These are phyloP conservation scores for Solanum medicagineum DNA, from an alignment of 257 asterid species.

Conservation along the genomic window DNA sequence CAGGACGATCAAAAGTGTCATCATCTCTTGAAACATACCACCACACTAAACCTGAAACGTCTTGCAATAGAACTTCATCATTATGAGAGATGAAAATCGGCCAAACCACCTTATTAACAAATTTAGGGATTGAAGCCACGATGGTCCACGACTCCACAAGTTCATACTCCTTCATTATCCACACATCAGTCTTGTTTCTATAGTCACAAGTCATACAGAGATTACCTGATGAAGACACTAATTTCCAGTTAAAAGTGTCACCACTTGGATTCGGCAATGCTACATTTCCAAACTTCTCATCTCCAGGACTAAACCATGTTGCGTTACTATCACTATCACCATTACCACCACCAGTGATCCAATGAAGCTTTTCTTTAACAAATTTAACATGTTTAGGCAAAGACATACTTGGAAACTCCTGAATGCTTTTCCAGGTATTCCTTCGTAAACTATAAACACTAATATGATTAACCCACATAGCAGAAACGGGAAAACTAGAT, in stretches of 20 bases:
- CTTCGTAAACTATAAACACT: slow-evolving; percentile 11
- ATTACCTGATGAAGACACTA: not conserved
- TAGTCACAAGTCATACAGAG: not conserved
- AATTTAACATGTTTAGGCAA: not conserved
- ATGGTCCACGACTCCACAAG: not conserved
- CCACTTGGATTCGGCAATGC: not conserved
- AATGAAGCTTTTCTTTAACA: slow-evolving; percentile 11
- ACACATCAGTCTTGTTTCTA: not conserved
- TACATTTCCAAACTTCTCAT: not conserved
- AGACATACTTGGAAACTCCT: not conserved
- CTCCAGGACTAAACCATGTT: not conserved
- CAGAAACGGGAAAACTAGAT: not conserved
- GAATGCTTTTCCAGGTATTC: slow-evolving; percentile 9
- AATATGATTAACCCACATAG: not conserved
- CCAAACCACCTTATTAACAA: not conserved
- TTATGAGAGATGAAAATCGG: not conserved
- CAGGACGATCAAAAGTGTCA: not conserved
- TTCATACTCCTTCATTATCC: not conserved
- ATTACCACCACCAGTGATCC: not conserved
- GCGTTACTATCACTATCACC: not conserved
- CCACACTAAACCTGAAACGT: not conserved
- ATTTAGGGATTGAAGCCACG: not conserved
- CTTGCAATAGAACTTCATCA: not conserved
- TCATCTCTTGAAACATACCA: not conserved
- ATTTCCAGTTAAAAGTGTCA: not conserved